phyloP scores from a whole-genome alignment of 2,329 filamentous ascomycete genomes.

The Dothistroma pini region DNA sequence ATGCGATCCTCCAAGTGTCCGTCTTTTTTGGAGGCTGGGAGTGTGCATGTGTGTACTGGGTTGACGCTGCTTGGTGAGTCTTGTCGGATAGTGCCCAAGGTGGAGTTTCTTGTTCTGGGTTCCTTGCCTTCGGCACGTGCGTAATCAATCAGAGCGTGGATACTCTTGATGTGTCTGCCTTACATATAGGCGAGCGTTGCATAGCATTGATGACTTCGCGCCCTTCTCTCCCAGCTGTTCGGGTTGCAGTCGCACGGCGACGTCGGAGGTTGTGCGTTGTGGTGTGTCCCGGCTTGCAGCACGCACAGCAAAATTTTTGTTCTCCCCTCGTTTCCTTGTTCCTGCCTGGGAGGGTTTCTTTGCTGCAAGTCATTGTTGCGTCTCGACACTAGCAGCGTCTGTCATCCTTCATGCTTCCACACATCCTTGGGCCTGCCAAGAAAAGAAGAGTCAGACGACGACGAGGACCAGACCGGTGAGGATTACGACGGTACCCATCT shows the following conservation, averaged over 20 bases:
- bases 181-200: conserved; percentile 4
- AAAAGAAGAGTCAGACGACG: conserved; percentile 1
- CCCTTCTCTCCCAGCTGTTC: not conserved
- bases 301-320: not conserved
- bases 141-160: not conserved
- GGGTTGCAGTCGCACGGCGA: conserved; percentile 2
- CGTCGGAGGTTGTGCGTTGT: not conserved
- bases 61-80: not conserved
- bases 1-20: not conserved
- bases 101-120: not conserved
- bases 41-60: not conserved
- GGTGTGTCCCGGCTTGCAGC: not conserved
- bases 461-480: conserved; percentile 4
- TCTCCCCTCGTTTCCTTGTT: not conserved
- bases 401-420: conserved; percentile 4
- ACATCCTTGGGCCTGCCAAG: not conserved
- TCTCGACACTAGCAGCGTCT: not conserved
- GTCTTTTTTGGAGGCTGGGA: not conserved
- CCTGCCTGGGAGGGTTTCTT: not conserved
- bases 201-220: conserved; percentile 1
- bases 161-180: not conserved
- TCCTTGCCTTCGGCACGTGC: not conserved
- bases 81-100: not conserved
- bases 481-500: not conserved
- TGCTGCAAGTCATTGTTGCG: conserved; percentile 8